Base-by-base conservation (phyloP, 1,139 yeast species). In the Blastobotrys persicus region DNA sequence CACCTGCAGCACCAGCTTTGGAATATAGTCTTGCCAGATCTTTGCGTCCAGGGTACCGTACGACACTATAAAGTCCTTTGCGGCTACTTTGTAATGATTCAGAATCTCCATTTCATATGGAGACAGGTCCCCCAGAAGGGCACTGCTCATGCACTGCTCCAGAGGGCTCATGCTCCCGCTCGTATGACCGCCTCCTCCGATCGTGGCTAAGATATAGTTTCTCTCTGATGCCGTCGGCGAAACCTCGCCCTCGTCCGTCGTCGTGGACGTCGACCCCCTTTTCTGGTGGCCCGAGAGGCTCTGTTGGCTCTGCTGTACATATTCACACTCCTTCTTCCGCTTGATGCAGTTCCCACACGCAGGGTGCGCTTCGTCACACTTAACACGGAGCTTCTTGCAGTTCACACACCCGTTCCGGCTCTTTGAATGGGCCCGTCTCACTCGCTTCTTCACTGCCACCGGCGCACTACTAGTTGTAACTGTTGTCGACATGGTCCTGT, bases 281-380 rank as follows among this genome's bases (percentile, higher is more conserved):
- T 23, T 23, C 9, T 23, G 28, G 9, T 23, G 28, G 9, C 9
- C 5, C 34, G 34, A 5, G 13, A 31, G 34, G 5, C 14, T 12
- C n/a, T 31, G 34, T 13, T 31, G 34, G 34, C 34, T 31, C 34
- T 31, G 34, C 34, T 31, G 42, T 1, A 43, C 31, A 31, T 59
- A 60, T 1, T 44, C 47, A 48, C 64, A 60, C 31, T 56, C 57
- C 46, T 52, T 51, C 34, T 54, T 51, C 13, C 62, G 51, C 19
- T 54, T 53, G n/a, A 49, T 35, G 47, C 96, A 88, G 65, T 85
- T 85, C 13, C 70, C 70, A 63, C 96, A 88, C 13, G 69, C 62
- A 0, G 95, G 95, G 57, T 78, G 79, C 0, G 69, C 69, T 63
- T 88, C 95, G 62, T 87, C 95, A 72, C 96, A 88, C 65, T 87